Conservation (phyloP, 208 protist species). For the Endotrypanum monterogeii region DNA sequence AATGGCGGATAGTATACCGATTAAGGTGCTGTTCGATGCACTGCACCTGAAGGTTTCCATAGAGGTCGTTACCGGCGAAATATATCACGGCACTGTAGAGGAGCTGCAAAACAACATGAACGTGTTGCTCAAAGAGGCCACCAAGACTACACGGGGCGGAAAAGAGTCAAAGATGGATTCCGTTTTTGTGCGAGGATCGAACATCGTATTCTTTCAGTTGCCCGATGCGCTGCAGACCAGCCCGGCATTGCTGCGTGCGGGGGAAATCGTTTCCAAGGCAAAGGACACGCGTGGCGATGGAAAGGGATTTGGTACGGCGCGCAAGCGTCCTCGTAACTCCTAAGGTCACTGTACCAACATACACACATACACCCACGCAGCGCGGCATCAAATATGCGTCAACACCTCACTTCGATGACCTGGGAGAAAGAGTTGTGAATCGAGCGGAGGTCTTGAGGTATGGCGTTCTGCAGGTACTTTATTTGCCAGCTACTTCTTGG, state of each 20-base stretch:
- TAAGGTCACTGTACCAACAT: not conserved
- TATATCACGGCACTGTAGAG: slow-evolving; percentile 86
- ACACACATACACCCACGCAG: not conserved
- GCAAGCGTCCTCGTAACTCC: slow-evolving; percentile 35
- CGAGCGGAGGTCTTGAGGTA: not conserved
- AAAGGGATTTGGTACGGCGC: slow-evolving; percentile 74
- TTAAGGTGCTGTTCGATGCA: slow-evolving; percentile 95
- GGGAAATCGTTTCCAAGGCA: slow-evolving; percentile 55
- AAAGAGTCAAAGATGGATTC: slow-evolving; percentile 58
- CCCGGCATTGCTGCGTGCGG: slow-evolving; percentile 69
- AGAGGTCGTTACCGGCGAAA: slow-evolving; percentile 91
- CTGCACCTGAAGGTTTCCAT: slow-evolving; percentile 87
- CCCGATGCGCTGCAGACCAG: slow-evolving; percentile 85
- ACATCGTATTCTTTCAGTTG: slow-evolving; percentile 93
- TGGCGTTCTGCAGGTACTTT: not conserved
- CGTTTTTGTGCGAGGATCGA: slow-evolving; percentile 90
- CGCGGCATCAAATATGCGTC: not conserved
- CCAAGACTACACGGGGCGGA: slow-evolving; percentile 73
- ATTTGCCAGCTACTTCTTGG: not conserved
- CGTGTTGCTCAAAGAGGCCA: slow-evolving; percentile 79
- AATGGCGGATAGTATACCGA: slow-evolving; percentile 73
- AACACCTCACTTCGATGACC: too few relatives aligned
- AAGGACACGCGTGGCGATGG: slow-evolving; percentile 76
- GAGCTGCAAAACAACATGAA: slow-evolving; percentile 94
- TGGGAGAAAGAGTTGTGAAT: not conserved